phyloP scores from a whole-genome alignment of 345 rosid species.

The Erucastrum elatum region DNA sequence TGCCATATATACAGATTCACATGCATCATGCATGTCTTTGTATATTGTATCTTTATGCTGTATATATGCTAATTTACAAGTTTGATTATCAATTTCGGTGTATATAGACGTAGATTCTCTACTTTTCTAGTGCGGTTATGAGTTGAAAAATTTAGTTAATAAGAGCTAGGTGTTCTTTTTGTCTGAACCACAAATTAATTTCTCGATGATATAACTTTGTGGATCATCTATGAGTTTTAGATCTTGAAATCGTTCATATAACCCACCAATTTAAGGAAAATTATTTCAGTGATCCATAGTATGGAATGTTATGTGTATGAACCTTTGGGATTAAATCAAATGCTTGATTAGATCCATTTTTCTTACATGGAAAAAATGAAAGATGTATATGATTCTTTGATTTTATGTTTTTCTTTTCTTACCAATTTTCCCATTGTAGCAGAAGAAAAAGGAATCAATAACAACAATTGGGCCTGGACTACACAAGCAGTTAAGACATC shows the following conservation, averaged over 20 bases:
- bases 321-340: background rate
- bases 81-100: background rate
- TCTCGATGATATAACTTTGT: background rate
- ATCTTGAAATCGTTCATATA: background rate
- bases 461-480: slow-evolving; percentile 14
- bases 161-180: background rate
- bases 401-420: background rate
- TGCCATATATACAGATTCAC: background rate
- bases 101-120: background rate
- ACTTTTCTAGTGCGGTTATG: background rate
- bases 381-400: background rate
- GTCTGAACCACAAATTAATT: background rate
- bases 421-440: background rate
- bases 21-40: slow-evolving; percentile 21
- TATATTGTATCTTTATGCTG: background rate
- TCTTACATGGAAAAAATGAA: background rate
- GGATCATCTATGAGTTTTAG: background rate
- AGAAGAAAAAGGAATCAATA: slow-evolving; percentile 5
- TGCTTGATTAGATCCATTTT: background rate
- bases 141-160: background rate
- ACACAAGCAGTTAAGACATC: slow-evolving; percentile 7
- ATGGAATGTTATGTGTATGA: background rate
- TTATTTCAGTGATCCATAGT: background rate
- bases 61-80: background rate
- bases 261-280: background rate